These are phyloP conservation scores for Paspalum notatum DNA, from an alignment of 176 grass and related monocot species.

Conservation along the genomic window DNA sequence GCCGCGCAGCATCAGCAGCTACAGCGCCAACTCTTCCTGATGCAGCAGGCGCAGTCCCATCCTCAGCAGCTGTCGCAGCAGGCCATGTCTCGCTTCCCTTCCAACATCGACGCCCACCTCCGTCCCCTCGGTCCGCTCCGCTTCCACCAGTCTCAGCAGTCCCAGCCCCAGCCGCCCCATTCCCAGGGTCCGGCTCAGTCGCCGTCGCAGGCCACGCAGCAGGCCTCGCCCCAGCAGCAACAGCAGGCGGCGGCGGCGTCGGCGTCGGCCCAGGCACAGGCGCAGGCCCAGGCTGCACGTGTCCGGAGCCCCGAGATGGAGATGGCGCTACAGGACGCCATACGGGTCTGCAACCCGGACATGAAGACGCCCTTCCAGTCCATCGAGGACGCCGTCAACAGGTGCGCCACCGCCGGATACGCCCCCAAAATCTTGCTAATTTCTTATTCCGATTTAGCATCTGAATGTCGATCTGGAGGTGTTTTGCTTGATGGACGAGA, in stretches of 20 bases:
- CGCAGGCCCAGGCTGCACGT: slow-evolving; percentile 42
- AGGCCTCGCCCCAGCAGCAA: slow-evolving; percentile 41
- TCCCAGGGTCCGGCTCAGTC: slow-evolving; percentile 22
- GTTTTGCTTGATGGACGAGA: background rate
- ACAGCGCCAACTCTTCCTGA: slow-evolving; percentile 71
- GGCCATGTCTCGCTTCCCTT: slow-evolving; percentile 95
- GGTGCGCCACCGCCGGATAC: slow-evolving; percentile 44
- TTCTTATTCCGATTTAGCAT: background rate
- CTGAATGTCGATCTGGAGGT: background rate
- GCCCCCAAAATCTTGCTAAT: background rate
- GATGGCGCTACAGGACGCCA: slow-evolving; percentile 94
- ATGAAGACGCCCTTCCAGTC: slow-evolving; percentile 83
- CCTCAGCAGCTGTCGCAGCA: slow-evolving; percentile 77
- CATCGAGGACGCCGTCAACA: slow-evolving; percentile 88
- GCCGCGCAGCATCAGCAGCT: slow-evolving; percentile 77
- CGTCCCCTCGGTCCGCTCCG: slow-evolving; percentile 76
- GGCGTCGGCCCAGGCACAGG: background rate
- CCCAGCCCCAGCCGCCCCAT: slow-evolving; percentile 40
- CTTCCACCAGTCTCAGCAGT: slow-evolving; percentile 59
- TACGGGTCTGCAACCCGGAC: slow-evolving; percentile 90
- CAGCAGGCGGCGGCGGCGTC: slow-evolving; percentile 21
- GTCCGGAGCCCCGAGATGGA: slow-evolving; percentile 80
- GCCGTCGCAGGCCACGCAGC: slow-evolving; percentile 34
- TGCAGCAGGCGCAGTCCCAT: slow-evolving; percentile 54
- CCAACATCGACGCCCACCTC: slow-evolving; percentile 99